Base-by-base conservation (phyloP, 306 rosid species). In the Dalbergia cochinchinensis region DNA sequence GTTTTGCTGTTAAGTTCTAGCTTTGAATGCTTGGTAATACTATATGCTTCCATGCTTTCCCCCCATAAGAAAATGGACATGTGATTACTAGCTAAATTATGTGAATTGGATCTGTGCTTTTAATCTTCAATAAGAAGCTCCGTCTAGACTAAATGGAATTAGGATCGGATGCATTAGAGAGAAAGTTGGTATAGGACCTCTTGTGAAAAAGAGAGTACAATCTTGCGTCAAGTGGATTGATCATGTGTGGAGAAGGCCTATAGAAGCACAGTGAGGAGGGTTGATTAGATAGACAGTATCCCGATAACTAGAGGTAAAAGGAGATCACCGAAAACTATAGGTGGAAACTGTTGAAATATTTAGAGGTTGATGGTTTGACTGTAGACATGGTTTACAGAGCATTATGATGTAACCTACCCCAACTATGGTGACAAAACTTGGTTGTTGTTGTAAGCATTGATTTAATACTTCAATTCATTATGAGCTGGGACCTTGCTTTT, bases 101-200 rank as follows among this genome's bases (percentile, higher is more conserved):
- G 50, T 61, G 67, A 69, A 69, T 70, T 70, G 64, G 65, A 70
- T 61, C 45, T 58, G 60, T 47, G 0, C 44, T 60, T 78, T 58
- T 26, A 41, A 0, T 54, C 69, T 73, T 47, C 16, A 41, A 0
- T 10, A 37, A 51, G 35, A 60, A 20, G 44, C 15, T 10, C 20
- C 7, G 11, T 16, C 20, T n/a, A n/a, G 60, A 54, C 60, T n/a
- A 54, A 0, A 6, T 54, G 12, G 60, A 54, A 54, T 54, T 54
- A n/a, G 60, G 26, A 54, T 16, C n/a, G 11, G 20, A n/a, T 54
- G 22, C 60, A 54, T 54, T 47, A 54, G 19, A 6, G 60, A 16
- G 60, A 54, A 54, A n/a, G 10, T 54, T n/a, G 20, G 60, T n/a
- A 12, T n/a, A 7, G 26, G 5, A 47, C 14, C 53, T 47, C 10